Percentiles rank a stretch among this genome's conserved stretches.
Conservation (phyloP, 441 rosid species). For the Populus tomentosa region DNA sequence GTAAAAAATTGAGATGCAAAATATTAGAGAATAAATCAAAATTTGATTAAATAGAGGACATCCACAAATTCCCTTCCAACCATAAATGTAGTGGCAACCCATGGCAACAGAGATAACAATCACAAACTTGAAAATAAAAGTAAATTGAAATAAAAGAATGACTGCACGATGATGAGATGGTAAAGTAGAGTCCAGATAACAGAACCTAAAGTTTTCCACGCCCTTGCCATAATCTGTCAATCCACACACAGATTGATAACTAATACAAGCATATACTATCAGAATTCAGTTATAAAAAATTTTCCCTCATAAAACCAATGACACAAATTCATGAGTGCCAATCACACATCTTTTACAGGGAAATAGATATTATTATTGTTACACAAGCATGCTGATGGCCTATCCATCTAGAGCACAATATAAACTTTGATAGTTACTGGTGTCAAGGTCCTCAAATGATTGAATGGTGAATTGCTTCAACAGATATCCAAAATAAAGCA, state of each 20-base stretch:
- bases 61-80: neutral
- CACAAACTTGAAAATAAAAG: neutral
- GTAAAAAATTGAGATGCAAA: neutral
- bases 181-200: conserved; percentile 3
- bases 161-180: neutral
- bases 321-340: conserved; percentile 17
- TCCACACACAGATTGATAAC: conserved; percentile 9
- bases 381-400: conserved; percentile 22
- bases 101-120: conserved; percentile 1
- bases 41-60: neutral
- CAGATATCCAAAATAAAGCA: conserved; percentile 33
- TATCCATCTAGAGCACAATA: conserved; percentile 11
- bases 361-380: conserved; percentile 10
- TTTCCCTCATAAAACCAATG: conserved; percentile 13
- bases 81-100: neutral
- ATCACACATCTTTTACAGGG: conserved; percentile 23
- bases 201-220: conserved; percentile 5
- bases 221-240: conserved; percentile 7
- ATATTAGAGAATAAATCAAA: neutral
- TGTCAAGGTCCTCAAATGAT: conserved; percentile 29
- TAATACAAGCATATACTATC: conserved; percentile 12
- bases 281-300: conserved; percentile 20
- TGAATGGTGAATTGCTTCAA: conserved; percentile 34
- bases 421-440: conserved; percentile 18
- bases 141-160: conserved; percentile 5